A percentile compares a stretch with the other conserved stretches of the same genome.
phyloP scores from a whole-genome alignment of 1,284 basidiomycete species.

The Ganoderma resinaceum region DNA sequence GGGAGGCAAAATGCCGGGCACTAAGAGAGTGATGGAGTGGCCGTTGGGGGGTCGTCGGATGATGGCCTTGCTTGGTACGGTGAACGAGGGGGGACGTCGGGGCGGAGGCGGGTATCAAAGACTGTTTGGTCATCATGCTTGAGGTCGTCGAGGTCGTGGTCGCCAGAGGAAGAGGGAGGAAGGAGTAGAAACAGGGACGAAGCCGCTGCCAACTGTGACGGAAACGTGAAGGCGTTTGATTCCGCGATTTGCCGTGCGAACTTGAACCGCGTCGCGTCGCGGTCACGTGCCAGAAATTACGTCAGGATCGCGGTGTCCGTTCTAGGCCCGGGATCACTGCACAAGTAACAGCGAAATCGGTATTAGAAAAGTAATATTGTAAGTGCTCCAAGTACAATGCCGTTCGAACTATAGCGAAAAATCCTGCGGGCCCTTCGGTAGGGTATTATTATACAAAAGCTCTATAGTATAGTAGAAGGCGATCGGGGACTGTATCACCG shows the following conservation, averaged over 20 bases:
- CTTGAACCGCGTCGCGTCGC: slow-evolving; percentile 36
- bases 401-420: not conserved
- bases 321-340: slow-evolving; percentile 7
- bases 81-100: slow-evolving; percentile 52
- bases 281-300: slow-evolving; percentile 33
- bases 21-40: slow-evolving; percentile 46
- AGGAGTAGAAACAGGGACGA: slow-evolving; percentile 22
- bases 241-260: slow-evolving; percentile 35
- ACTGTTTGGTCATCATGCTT: slow-evolving; percentile 40
- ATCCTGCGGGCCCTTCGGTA: not conserved
- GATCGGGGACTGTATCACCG: not conserved
- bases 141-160: slow-evolving; percentile 36
- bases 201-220: slow-evolving; percentile 26
- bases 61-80: slow-evolving; percentile 47
- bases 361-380: too few relatives aligned
- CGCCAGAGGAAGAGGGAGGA: slow-evolving; percentile 23
- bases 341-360: too few relatives aligned
- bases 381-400: not conserved
- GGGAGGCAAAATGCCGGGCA: slow-evolving; percentile 47
- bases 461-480: not conserved
- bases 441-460: not conserved
- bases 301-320: slow-evolving; percentile 27
- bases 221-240: slow-evolving; percentile 36
- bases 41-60: slow-evolving; percentile 54
- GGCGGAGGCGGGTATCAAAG: slow-evolving; percentile 49